Percentiles rank a stretch among this genome's conserved stretches.
Evolutionary conservation across 257 asterid species (phyloP).

Genomic region (Nicotiana benthamiana): DNA sequence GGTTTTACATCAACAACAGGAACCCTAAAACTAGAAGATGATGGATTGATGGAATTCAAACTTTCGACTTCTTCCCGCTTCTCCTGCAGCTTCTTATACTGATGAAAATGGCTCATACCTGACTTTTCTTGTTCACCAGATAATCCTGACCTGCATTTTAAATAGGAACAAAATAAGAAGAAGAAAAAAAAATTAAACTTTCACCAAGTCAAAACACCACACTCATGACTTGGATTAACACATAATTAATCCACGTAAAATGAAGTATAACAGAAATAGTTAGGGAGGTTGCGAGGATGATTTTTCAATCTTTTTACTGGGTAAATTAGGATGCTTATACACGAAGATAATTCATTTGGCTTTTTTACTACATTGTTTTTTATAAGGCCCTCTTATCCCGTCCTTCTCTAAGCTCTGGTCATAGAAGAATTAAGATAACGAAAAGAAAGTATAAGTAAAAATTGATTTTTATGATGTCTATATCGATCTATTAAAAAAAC

Average conservation of each 20-base stretch:
- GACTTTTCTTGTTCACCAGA: conserved; percentile 41
- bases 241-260: background rate
- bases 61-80: conserved; percentile 61
- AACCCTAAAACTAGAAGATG: conserved; percentile 26
- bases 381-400: background rate
- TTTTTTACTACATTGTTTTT: background rate
- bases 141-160: conserved; percentile 43
- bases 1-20: conserved; percentile 49
- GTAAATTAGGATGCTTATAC: background rate
- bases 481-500: background rate
- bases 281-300: background rate
- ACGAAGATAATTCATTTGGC: background rate
- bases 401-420: background rate
- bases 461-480: background rate
- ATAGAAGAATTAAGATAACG: background rate
- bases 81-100: conserved; percentile 47
- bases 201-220: background rate
- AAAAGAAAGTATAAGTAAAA: background rate
- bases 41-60: conserved; percentile 16
- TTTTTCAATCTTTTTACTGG: background rate
- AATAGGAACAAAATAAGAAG: background rate
- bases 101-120: conserved; percentile 42
- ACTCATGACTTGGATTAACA: background rate
- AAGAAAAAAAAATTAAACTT: background rate
- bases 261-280: background rate